Percentiles rank a stretch among this genome's conserved stretches.
These are phyloP conservation scores for Euphorbia celastroides DNA, from an alignment of 441 rosid genomes.

Conservation along the genomic window DNA sequence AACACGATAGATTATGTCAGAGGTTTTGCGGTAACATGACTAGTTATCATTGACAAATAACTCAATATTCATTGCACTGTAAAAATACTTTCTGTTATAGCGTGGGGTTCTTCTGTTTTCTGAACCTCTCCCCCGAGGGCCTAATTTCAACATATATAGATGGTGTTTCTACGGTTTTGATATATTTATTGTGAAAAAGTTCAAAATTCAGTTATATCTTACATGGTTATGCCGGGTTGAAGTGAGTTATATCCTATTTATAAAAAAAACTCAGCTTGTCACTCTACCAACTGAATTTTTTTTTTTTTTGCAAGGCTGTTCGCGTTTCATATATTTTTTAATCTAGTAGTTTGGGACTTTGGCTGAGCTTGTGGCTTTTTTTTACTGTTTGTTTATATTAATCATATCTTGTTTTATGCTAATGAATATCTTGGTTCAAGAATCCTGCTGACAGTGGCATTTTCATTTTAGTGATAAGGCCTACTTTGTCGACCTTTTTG, in stretches of 20 bases:
- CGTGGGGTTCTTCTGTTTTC: not conserved
- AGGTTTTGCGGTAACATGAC: no score
- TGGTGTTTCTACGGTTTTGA: not conserved
- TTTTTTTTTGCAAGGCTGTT: not conserved
- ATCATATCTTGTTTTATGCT: no score
- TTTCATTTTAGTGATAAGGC: slow-evolving; percentile 73
- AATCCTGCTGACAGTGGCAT: not conserved
- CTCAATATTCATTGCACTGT: not conserved
- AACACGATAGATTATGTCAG: no score
- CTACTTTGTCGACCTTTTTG: slow-evolving; percentile 91
- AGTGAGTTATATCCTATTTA: not conserved
- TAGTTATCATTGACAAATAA: not conserved
- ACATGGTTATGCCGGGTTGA: not conserved
- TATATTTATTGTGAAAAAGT: not conserved
- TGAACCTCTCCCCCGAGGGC: no score
- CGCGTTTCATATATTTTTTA: not conserved
- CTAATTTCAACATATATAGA: not conserved
- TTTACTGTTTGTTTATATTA: not conserved
- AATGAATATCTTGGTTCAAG: no score
- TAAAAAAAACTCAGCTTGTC: not conserved
- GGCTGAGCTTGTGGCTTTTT: not conserved
- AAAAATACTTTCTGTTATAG: not conserved
- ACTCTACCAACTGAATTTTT: not conserved
- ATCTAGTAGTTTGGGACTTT: not conserved
- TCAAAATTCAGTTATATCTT: not conserved